These are phyloP conservation scores for Mentha longifolia DNA, from an alignment of 257 asterid species.

Conservation along the genomic window DNA sequence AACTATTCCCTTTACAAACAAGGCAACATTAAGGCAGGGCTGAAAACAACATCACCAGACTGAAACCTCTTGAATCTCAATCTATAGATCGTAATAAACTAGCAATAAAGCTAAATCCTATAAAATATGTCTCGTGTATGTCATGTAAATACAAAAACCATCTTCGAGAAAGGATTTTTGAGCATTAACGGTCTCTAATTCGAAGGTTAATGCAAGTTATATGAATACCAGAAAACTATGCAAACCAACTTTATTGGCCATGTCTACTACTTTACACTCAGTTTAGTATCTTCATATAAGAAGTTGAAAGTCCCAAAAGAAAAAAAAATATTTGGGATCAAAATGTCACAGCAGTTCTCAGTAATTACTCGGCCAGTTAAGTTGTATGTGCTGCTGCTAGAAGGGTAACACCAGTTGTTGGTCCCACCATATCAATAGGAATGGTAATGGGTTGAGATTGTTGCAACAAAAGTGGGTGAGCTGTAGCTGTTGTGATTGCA, in stretches of 20 bases:
- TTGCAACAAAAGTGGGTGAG: constrained; percentile 80
- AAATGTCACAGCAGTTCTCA: constrained; percentile 41
- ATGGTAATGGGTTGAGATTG: constrained; percentile 75
- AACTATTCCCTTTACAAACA: constrained; percentile 42
- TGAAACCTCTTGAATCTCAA: not conserved
- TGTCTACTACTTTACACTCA: constrained; percentile 47
- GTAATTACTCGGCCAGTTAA: constrained; percentile 83
- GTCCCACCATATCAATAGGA: constrained; percentile 75
- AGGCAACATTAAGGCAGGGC: no score
- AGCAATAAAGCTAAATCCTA: constrained; percentile 42
- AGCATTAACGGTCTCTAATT: constrained; percentile 32
- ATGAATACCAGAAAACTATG: constrained; percentile 53
- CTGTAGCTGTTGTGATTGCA: constrained; percentile 58
- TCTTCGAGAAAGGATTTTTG: constrained; percentile 35
- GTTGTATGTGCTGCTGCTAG: constrained; percentile 66
- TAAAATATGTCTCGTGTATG: constrained; percentile 33
- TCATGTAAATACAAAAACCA: constrained; percentile 38
- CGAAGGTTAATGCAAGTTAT: constrained; percentile 40
- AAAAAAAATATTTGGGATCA: constrained; percentile 35
- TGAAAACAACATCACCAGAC: not conserved
- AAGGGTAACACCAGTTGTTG: constrained; percentile 52
- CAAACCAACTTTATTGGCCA: constrained; percentile 40
- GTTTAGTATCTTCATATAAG: constrained; percentile 36
- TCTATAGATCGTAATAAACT: constrained; percentile 20
- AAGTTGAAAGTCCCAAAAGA: constrained; percentile 40